phyloP scores from a whole-genome alignment of 495 filamentous ascomycete genomes.

The Hypoxylon lienhwacheense region DNA sequence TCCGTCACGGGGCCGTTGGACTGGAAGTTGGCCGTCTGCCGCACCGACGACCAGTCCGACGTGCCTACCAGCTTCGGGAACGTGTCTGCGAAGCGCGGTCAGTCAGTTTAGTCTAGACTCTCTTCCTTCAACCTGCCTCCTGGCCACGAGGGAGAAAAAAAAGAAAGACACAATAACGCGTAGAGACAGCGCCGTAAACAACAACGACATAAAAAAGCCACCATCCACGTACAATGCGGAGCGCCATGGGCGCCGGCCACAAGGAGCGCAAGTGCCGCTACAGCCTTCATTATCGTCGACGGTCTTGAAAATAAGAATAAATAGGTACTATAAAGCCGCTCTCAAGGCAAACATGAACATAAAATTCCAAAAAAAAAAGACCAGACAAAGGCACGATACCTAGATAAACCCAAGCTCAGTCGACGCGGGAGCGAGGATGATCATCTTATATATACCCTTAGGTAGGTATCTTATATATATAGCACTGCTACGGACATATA shows the following conservation, averaged over 20 bases:
- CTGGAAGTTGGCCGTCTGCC: slow-evolving; percentile 53
- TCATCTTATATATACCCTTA: slow-evolving; percentile 21
- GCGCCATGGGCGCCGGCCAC: slow-evolving; percentile 40
- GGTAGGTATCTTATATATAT: too few relatives aligned
- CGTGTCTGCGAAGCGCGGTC: slow-evolving; percentile 24
- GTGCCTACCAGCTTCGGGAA: slow-evolving; percentile 40
- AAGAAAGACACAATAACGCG: background rate
- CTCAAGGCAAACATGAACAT: background rate
- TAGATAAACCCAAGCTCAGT: background rate
- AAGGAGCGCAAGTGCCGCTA: slow-evolving; percentile 39
- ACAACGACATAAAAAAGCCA: too few relatives aligned
- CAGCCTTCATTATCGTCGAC: slow-evolving; percentile 43
- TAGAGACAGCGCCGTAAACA: too few relatives aligned
- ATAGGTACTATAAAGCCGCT: too few relatives aligned
- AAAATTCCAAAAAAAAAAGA: background rate
- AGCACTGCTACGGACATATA: too few relatives aligned
- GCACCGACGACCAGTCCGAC: slow-evolving; percentile 54
- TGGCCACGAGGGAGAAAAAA: background rate
- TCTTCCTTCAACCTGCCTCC: too few relatives aligned
- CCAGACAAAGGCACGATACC: slow-evolving; percentile 4
- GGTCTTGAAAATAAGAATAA: too few relatives aligned
- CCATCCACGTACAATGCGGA: slow-evolving; percentile 47
- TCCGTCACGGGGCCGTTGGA: slow-evolving; percentile 56
- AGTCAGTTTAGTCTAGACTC: slow-evolving; percentile 31
- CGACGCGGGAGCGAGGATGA: background rate